Evolutionary conservation across 2,329 filamentous ascomycete species (phyloP), one percentile per base, ranked within the genome.

Genomic region (Graphium sp.): DNA sequence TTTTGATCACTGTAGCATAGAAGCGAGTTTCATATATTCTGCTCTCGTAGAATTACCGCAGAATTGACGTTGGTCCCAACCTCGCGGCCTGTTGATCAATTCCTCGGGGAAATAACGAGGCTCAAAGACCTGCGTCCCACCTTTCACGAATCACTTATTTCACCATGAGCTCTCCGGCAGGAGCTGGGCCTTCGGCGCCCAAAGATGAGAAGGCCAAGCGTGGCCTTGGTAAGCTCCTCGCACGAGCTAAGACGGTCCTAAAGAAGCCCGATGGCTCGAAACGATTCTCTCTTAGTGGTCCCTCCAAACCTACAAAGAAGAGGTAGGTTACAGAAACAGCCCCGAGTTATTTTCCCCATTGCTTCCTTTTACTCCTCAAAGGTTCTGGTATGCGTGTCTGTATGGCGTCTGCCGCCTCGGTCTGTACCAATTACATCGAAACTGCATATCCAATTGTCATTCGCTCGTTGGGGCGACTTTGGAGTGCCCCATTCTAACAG

Each of bases 201-300:
- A 46, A 43, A n/a, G n/a, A 46, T 35, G 49, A 44, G 33, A 52
- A 48, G 40, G 54, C 57, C 39, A 62, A 56, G 48, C 62, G 52
- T 43, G 54, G 56, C 9, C 38, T 67, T 17, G 55, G 53, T 31
- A 63, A 52, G 39, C 47, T 66, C 13, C 35, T 67, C 18, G 55
- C 55, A 20, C 51, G 58, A 20, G 51, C 63, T 41, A 67, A 57
- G 51, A 60, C 59, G 4, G 59, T 61, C 18, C 50, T 66, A 25
- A 63, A 50, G 45, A 57, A 50, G 37, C 46, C 53, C 34, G 57
- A 59, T 9, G 30, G 42, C 9, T 41, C 46, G 6, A 48, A 41
- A 34, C 41, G 44, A 20, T 34, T 38, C 20, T 46, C 46, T 14
- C 32, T 45, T 27, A 32, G 37, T 6, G 27, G 25, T n/a, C n/a